Percentiles rank a stretch among this genome's conserved stretches.
Conservation (phyloP, 805 yeast species). For the Saccharomycopsis synnaedendra region DNA sequence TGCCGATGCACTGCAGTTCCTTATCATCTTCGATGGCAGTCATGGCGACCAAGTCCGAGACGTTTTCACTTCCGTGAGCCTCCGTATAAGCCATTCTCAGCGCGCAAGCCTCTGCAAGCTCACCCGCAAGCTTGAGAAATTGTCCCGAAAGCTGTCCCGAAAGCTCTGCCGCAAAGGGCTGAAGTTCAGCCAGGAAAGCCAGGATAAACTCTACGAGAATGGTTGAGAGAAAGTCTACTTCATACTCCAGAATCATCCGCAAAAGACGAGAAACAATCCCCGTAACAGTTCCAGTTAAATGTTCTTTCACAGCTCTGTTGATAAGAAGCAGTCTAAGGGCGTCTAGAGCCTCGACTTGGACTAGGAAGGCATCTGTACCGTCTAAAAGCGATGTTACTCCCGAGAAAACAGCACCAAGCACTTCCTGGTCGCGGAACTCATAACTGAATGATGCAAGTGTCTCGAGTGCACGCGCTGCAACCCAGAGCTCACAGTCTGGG, state of each 20-base stretch:
- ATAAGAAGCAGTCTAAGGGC: conserved; percentile 72
- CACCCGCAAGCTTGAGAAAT: conserved; percentile 44
- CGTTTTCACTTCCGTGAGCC: conserved; percentile 24
- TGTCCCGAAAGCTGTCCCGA: conserved; percentile 51
- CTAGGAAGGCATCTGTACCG: conserved; percentile 43
- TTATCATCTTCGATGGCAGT: conserved; percentile 43
- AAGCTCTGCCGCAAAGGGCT: conserved; percentile 73
- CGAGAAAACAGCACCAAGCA: conserved; percentile 30
- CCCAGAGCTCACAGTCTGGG: conserved; percentile 42
- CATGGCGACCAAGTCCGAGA: conserved; percentile 23
- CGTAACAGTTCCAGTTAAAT: conserved; percentile 61
- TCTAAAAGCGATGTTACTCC: conserved; percentile 21
- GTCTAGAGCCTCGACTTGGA: conserved; percentile 78
- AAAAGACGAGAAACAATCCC: conserved; percentile 73
- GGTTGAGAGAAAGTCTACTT: conserved; percentile 72
- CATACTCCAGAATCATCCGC: conserved; percentile 67
- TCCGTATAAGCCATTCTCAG: conserved; percentile 21
- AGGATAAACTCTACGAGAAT: conserved; percentile 97
- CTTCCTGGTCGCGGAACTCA: conserved; percentile 26
- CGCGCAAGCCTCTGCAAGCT: conserved; percentile 38
- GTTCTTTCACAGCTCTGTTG: conserved; percentile 59
- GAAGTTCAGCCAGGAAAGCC: conserved; percentile 71
- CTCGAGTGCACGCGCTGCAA: conserved; percentile 64
- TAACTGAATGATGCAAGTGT: conserved; percentile 32
- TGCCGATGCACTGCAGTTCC: conserved; percentile 56